Evolutionary conservation across 768 basidiomycete genomes (phyloP), one percentile per base, ranked within the genome.

Genomic region (Hypsizygus marmoreus): DNA sequence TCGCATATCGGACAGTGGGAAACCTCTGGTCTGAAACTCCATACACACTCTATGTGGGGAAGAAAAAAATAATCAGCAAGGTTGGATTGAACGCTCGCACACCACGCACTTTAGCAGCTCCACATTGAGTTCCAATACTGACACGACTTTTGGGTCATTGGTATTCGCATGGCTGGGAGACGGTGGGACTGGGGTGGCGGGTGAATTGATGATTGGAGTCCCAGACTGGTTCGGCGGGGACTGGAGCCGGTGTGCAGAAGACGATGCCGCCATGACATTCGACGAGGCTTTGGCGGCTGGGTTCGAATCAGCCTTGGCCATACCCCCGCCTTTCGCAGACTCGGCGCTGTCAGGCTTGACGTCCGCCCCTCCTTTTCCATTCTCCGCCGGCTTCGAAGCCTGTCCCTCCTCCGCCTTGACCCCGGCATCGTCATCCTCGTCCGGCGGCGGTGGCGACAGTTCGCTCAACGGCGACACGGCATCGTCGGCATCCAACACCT

Each of bases 391-490:
- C 20, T 40, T 45, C 20, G 51, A 45, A 26, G 45, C 43, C 12
- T 47, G n/a, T 28, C 49, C 48, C 38, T 40, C 54, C 45, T 13
- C 50, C 10, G 50, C 50, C 54, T 52, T 23, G 54, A 61, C 39
- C 62, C 60, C 25, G 67, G 64, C 40, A 30, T 56, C 48, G 0
- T 51, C 52, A 32, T 51, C 43, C 4, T 29, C 47, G 29, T 72
- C 65, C 3, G 73, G 70, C 12, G 83, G 80, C 0, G 83, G 75
- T 1, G 85, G 82, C 6, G 87, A 87, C 19, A 88, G 79, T 51
- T 88, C 87, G 53, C 84, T 88, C 59, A 91, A 79, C 3, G 88
- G 88, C 0, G 87, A 23, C 81, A 71, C 44, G 84, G 86, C 11
- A 63, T 57, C 43, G n/a, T n/a, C n/a, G n/a, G n/a, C 65, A 55